phyloP scores from a whole-genome alignment of 257 asterid genomes.

The Knoxia roxburghii region DNA sequence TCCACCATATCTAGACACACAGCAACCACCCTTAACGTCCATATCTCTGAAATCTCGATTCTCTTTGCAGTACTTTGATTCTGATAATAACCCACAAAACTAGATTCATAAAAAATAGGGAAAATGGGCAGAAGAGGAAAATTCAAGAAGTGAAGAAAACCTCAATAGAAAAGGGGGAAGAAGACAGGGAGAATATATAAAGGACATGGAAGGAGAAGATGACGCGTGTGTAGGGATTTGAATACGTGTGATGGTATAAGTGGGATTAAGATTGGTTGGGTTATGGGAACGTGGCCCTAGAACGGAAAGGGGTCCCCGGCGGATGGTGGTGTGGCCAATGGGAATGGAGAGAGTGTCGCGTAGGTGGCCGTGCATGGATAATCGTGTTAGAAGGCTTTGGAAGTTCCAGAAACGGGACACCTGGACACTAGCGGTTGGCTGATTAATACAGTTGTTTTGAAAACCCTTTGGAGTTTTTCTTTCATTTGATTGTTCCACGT shows the following conservation, averaged over 20 bases:
- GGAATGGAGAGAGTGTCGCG: slow-evolving; percentile 9
- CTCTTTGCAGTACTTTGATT: no score
- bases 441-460: no score
- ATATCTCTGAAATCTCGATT: slow-evolving; percentile 18
- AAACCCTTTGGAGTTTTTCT: no score
- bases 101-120: no score
- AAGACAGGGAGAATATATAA: not conserved
- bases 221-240: slow-evolving; percentile 15
- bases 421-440: no score
- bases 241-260: slow-evolving; percentile 12
- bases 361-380: not conserved
- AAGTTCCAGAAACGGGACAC: slow-evolving; percentile 21
- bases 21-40: slow-evolving; percentile 69
- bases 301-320: not conserved
- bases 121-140: not conserved
- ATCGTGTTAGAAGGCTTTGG: not conserved
- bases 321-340: slow-evolving; percentile 12
- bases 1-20: slow-evolving; percentile 55
- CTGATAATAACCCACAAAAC: no score
- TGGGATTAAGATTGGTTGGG: not conserved
- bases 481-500: no score
- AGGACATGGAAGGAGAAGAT: not conserved
- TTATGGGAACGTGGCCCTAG: slow-evolving; percentile 9
- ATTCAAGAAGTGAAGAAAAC: not conserved
- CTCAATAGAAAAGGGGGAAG: no score